Conservation (phyloP, 2,329 filamentous ascomycete genomes). For the Exophiala dermatitidis region DNA sequence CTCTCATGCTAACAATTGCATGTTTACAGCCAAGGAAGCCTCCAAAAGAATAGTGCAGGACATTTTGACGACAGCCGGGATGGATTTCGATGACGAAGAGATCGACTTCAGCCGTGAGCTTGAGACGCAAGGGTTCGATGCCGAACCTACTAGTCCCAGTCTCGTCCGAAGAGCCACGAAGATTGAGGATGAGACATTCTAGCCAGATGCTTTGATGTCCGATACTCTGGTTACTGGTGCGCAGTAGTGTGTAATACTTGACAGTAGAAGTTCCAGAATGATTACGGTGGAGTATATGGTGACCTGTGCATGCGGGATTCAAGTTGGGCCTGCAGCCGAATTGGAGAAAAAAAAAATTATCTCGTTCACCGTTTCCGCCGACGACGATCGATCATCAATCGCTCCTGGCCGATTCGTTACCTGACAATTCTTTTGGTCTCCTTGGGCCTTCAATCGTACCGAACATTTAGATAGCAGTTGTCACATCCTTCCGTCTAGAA, state of each 20-base stretch:
- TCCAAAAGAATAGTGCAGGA: constrained; percentile 45
- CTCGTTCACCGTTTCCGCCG: neutral
- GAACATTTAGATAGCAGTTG: too few species aligned
- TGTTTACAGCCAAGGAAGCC: constrained; percentile 42
- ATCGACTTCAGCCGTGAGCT: constrained; percentile 28
- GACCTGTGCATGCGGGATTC: neutral
- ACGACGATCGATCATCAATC: neutral
- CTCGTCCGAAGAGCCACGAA: constrained; percentile 37
- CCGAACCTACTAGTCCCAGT: constrained; percentile 39
- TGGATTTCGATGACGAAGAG: constrained; percentile 30
- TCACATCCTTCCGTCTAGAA: too few species aligned
- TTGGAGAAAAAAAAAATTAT: constrained; percentile 2
- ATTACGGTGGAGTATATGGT: neutral
- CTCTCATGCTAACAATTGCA: neutral
- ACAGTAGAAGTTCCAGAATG: neutral
- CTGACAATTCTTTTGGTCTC: too few species aligned
- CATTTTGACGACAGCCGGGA: constrained; percentile 40
- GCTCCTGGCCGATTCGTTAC: neutral
- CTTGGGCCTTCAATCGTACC: too few species aligned
- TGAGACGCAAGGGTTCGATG: constrained; percentile 28
- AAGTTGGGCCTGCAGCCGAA: neutral
- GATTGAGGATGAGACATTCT: constrained; percentile 45
- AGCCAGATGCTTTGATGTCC: neutral
- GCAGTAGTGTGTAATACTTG: neutral
- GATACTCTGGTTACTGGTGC: neutral